Base-by-base conservation (phyloP, 2,329 filamentous ascomycete genomes). In the Phyllosticta citriasiana region DNA sequence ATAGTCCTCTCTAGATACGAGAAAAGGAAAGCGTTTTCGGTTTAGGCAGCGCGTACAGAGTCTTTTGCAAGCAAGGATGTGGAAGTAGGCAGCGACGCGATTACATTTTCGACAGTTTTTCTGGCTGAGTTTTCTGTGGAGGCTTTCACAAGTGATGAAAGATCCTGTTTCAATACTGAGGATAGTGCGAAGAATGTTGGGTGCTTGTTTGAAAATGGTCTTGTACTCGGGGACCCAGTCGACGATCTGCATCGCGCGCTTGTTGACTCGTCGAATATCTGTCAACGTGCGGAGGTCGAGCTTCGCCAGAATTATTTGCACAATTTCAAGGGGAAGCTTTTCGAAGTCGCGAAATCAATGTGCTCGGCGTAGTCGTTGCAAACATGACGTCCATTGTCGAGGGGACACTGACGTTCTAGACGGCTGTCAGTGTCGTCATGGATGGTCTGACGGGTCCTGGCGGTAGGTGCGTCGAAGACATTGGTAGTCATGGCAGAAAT, bases 11-110 rank as follows among this genome's bases (percentile, higher is more conserved):
- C 19, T 22, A 22, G 19, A 22, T 22, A 22, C 19, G 19, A 22
- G 19, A 22, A 22, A 22, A 22, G 19, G 19, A 22, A 22, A 2
- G 19, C 19, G 19, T 22, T 22, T 22, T 22, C 19, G 19, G 19
- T 3, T 3, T 4, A 40, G 4, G 33, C 33, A 40, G 33, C 70
- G 63, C 60, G 69, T 75, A 66, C 76, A 79, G 56, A 77, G 72
- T 1, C 75, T 72, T 30, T 65, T 64, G 64, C 72, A 75, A 55
- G 67, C 71, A 47, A 78, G 66, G 22, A 77, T 69, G 63, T 77
- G 76, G 56, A 77, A 65, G 60, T 76, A 72, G 51, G 66, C 68
- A 33, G 71, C 75, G 60, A 77, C 75, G 12, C 67, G 64, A 16
- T 67, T 67, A 66, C 76, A 78, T 6, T 47, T 63, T 54, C 67